Conservation (phyloP, 192 early-diverging fungal species). For the Chytriomyces sp. region DNA sequence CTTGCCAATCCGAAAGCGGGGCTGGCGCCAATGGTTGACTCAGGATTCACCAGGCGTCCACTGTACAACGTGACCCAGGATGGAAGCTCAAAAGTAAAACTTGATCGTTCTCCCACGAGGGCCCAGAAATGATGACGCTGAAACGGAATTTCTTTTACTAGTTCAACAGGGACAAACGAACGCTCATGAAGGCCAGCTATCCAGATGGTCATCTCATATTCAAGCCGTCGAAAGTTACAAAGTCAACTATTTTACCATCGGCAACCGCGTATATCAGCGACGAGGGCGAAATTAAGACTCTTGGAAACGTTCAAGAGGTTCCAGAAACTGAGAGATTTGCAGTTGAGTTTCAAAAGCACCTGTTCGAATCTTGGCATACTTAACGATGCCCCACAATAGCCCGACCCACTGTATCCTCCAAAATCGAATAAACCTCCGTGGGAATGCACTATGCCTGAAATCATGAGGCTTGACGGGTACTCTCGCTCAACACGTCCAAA, state of each 20-base stretch:
- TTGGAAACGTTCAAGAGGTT: constrained; percentile 32
- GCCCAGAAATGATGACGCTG: neutral
- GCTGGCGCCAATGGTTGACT: constrained; percentile 42
- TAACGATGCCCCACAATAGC: neutral
- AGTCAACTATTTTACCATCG: constrained; percentile 38
- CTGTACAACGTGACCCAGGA: constrained; percentile 49
- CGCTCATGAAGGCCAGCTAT: constrained; percentile 39
- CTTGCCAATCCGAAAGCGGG: constrained; percentile 22
- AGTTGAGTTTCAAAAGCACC: constrained; percentile 25
- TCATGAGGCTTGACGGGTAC: constrained; percentile 52
- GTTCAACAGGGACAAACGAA: constrained; percentile 32
- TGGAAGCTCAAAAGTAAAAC: constrained; percentile 33
- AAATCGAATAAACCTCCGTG: constrained; percentile 11
- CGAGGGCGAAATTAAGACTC: constrained; percentile 35
- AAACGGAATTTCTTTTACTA: neutral
- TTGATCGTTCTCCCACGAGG: neutral
- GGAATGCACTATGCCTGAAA: constrained; percentile 31
- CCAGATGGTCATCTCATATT: constrained; percentile 35
- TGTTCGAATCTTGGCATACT: neutral
- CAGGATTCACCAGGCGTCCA: constrained; percentile 50
- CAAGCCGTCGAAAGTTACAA: constrained; percentile 39
- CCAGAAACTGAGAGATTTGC: constrained; percentile 35
- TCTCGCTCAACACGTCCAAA: constrained; percentile 43
- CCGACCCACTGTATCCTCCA: constrained; percentile 11
- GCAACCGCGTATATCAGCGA: constrained; percentile 46